Percentiles rank a stretch among this genome's conserved stretches.
These are phyloP conservation scores for Skeletonema tropicum DNA, from an alignment of 108 stramenopile genomes.

Conservation along the genomic window DNA sequence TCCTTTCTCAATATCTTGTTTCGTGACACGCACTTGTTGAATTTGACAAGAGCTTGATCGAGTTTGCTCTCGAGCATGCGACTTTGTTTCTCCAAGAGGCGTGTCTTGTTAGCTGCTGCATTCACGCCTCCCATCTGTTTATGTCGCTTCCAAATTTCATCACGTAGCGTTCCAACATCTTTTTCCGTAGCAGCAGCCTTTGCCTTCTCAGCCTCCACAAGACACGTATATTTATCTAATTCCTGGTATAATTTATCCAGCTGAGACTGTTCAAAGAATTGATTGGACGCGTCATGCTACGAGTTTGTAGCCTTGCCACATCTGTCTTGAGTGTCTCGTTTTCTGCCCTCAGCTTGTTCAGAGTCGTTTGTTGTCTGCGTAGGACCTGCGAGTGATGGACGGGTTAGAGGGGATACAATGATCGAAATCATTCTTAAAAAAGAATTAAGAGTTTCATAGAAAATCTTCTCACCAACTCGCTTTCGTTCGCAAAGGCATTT, in stretches of 20 bases:
- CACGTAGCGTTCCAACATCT: constrained; percentile 52
- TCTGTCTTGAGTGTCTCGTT: constrained; percentile 82
- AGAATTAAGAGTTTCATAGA: too few relatives aligned
- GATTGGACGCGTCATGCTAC: constrained; percentile 54
- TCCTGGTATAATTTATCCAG: constrained; percentile 62
- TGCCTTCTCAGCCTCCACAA: constrained; percentile 58
- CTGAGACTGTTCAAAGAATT: constrained; percentile 59
- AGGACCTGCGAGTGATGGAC: constrained; percentile 46
- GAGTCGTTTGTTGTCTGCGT: constrained; percentile 78
- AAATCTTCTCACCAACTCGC: constrained; percentile 35
- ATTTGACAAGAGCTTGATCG: constrained; percentile 89
- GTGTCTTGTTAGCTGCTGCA: constrained; percentile 64
- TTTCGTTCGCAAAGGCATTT: constrained; percentile 82
- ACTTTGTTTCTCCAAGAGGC: constrained; percentile 81
- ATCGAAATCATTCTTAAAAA: neutral
- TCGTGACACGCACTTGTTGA: constrained; percentile 78
- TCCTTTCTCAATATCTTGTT: constrained; percentile 81
- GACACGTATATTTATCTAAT: constrained; percentile 52
- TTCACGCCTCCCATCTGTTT: constrained; percentile 85
- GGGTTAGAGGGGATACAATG: neutral
- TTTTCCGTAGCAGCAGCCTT: constrained; percentile 64
- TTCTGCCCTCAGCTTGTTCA: constrained; percentile 71
- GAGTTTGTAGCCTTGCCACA: constrained; percentile 72
- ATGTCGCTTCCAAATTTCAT: constrained; percentile 75
- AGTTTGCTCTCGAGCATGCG: constrained; percentile 81